phyloP scores from a whole-genome alignment of 2,329 filamentous ascomycete species.

The Fusarium brachygibbosum region DNA sequence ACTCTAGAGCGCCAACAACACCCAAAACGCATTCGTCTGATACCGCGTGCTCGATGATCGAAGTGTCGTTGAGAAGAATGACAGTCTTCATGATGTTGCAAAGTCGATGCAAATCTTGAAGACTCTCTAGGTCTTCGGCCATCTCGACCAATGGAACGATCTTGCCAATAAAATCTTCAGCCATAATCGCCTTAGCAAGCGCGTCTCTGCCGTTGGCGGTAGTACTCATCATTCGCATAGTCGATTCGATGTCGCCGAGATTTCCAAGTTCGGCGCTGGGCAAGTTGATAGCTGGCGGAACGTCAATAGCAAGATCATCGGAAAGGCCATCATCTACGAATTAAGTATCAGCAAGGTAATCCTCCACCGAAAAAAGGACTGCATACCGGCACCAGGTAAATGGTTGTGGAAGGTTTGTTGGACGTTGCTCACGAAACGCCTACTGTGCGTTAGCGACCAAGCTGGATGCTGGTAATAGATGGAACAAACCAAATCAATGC shows the following conservation, averaged over 20 bases:
- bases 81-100: slow-evolving; percentile 99
- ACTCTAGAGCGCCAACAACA: slow-evolving; percentile 95
- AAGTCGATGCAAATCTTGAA: slow-evolving; percentile 86
- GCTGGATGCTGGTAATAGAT: not conserved
- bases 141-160: slow-evolving; percentile 87
- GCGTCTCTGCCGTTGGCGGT: slow-evolving; percentile 84
- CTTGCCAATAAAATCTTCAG: slow-evolving; percentile 88
- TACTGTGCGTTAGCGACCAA: slow-evolving; percentile 56
- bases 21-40: slow-evolving; percentile 90
- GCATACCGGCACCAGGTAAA: slow-evolving; percentile 72
- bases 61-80: slow-evolving; percentile 93
- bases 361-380: not conserved
- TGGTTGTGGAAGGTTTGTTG: slow-evolving; percentile 78
- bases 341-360: slow-evolving; percentile 46
- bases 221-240: slow-evolving; percentile 83
- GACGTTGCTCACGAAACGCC: slow-evolving; percentile 91
- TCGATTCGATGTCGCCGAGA: slow-evolving; percentile 84
- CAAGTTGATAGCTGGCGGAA: slow-evolving; percentile 76
- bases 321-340: slow-evolving; percentile 83
- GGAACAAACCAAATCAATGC: slow-evolving; percentile 83
- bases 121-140: slow-evolving; percentile 91
- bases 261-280: slow-evolving; percentile 85
- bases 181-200: slow-evolving; percentile 87
- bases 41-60: slow-evolving; percentile 94
- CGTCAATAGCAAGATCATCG: slow-evolving; percentile 85